Conservation (phyloP, 495 filamentous ascomycete species). For the Tuber aestivum region DNA sequence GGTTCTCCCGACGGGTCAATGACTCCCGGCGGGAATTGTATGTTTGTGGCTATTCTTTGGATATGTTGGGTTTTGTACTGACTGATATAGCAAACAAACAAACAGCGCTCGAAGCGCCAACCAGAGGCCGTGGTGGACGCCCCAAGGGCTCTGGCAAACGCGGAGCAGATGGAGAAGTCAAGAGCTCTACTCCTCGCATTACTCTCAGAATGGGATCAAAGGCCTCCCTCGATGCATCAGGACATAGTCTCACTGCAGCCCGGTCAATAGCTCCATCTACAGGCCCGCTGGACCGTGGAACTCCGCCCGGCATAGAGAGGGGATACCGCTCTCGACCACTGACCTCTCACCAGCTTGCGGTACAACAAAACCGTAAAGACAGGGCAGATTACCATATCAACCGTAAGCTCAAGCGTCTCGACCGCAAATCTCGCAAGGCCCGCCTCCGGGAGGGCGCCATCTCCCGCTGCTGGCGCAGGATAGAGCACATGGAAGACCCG, state of each 20-base stretch:
- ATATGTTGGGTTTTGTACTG: not conserved
- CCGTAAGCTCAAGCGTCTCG: constrained; percentile 60
- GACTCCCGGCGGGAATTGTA: constrained; percentile 30
- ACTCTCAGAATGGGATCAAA: constrained; percentile 38
- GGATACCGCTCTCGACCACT: constrained; percentile 62
- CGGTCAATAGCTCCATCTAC: constrained; percentile 43
- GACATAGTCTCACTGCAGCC: constrained; percentile 35
- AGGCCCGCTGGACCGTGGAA: constrained; percentile 46
- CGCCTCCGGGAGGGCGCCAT: constrained; percentile 59
- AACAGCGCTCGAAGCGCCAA: constrained; percentile 1
- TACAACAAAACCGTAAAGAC: constrained; percentile 80
- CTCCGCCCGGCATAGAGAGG: constrained; percentile 50
- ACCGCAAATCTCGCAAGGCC: constrained; percentile 56
- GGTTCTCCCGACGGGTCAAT: constrained; percentile 38
- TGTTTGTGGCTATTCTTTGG: constrained; percentile 14
- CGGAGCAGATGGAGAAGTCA: constrained; percentile 40
- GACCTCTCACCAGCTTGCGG: constrained; percentile 87
- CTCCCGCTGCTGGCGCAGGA: constrained; percentile 62
- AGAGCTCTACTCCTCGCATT: constrained; percentile 34
- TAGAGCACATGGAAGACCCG: constrained; percentile 60
- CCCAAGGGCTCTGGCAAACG: constrained; percentile 40
- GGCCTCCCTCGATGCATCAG: constrained; percentile 27
- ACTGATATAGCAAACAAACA: constrained; percentile 5
- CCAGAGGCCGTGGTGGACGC: constrained; percentile 39
- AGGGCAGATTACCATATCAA: constrained; percentile 82